Percentiles rank a stretch among this genome's conserved stretches.
These are phyloP conservation scores for Scleroderma bovista DNA, from an alignment of 768 basidiomycete species.

Conservation along the genomic window DNA sequence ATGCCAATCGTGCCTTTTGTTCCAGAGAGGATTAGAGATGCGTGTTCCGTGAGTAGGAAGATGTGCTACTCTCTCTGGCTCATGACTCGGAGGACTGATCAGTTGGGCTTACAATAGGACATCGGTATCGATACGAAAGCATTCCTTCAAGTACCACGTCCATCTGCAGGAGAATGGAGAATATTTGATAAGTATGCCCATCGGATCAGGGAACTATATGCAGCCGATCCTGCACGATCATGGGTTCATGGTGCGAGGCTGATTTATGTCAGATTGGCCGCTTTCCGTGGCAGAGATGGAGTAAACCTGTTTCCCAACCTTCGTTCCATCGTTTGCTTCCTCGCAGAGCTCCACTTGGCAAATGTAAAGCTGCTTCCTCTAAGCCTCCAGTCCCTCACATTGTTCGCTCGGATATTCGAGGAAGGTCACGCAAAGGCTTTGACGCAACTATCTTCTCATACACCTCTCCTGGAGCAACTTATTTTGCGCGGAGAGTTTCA, in stretches of 20 bases:
- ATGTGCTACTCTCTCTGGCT: too few species aligned
- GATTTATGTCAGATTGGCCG: not conserved
- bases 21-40: not conserved
- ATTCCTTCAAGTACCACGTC: too few species aligned
- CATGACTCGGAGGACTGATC: too few species aligned
- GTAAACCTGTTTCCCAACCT: constrained; percentile 4
- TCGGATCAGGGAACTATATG: constrained; percentile 2
- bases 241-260: not conserved
- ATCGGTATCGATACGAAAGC: too few species aligned
- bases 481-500: not conserved
- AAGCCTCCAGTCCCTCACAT: constrained; percentile 2
- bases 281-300: not conserved
- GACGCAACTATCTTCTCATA: not conserved
- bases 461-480: not conserved
- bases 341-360: not conserved
- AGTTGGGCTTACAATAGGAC: too few species aligned
- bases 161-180: not conserved
- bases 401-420: not conserved
- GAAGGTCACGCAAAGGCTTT: not conserved
- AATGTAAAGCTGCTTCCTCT: constrained; percentile 3
- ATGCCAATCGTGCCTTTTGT: not conserved
- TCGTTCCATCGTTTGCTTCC: not conserved
- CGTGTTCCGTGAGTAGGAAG: not conserved
- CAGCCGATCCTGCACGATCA: not conserved
- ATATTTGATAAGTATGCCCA: constrained; percentile 5